phyloP scores from a whole-genome alignment of 1,139 yeast species.

The Suhomyces wounanorum region DNA sequence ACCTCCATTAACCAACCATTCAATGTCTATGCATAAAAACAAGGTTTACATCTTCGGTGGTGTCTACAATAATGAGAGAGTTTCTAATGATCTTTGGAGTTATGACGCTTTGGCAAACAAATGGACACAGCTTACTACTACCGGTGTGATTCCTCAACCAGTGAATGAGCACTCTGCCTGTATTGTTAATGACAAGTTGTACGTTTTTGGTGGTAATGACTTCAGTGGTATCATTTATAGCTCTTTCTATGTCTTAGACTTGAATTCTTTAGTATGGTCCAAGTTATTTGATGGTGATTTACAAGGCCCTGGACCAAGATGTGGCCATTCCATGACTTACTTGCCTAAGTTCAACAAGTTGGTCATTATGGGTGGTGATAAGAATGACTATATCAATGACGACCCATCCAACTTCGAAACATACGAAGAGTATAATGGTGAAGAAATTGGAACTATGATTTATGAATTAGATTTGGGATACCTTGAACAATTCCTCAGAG shows the following conservation, averaged over 20 bases:
- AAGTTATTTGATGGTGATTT: constrained; percentile 51
- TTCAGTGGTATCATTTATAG: constrained; percentile 70
- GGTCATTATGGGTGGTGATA: constrained; percentile 91
- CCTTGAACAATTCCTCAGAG: constrained; percentile 34
- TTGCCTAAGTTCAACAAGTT: constrained; percentile 65
- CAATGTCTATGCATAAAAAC: constrained; percentile 79
- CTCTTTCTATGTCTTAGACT: constrained; percentile 73
- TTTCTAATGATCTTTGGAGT: constrained; percentile 79
- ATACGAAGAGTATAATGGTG: constrained; percentile 54
- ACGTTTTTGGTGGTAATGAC: constrained; percentile 89
- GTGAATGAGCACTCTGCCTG: constrained; percentile 91
- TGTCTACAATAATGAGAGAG: constrained; percentile 77
- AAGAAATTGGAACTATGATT: constrained; percentile 57
- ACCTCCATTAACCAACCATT: constrained; percentile 92
- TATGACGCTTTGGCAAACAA: constrained; percentile 69
- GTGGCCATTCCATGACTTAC: constrained; percentile 91
- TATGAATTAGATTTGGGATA: constrained; percentile 58
- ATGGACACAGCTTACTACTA: constrained; percentile 60
- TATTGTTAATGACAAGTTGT: constrained; percentile 75
- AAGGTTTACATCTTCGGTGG: constrained; percentile 89
- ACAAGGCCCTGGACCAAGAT: constrained; percentile 75
- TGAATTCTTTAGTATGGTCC: constrained; percentile 73
- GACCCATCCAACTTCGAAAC: constrained; percentile 44
- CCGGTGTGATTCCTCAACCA: constrained; percentile 76
- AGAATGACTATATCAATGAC: constrained; percentile 53